Evolutionary conservation across 2,329 filamentous ascomycete species (phyloP), one percentile per base, ranked within the genome.

Genomic region (Apiospora pterosperma): DNA sequence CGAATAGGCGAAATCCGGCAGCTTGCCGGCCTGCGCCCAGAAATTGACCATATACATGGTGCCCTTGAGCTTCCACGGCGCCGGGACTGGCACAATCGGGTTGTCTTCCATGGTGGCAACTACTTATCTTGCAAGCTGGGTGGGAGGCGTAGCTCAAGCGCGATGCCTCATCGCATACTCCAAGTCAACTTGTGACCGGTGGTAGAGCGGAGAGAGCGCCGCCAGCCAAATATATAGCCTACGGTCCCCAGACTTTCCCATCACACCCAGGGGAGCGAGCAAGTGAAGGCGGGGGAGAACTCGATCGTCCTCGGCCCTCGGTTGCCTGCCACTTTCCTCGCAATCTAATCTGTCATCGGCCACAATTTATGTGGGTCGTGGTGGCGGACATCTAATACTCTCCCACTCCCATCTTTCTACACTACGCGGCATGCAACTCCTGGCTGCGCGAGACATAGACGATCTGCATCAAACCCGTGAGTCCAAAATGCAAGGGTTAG

Each of bases 21-120:
- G 75, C 8, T 74, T 68, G 21, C 67, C 67, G n/a, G 74, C 74
- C 10, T 73, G 68, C 3, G 75, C 76, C 75, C 77, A 82, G 70
- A 81, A 81, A 55, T 71, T 70, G 62, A 84, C 76, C 55, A 78
- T 71, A 71, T 82, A 84, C 59, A 81, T 72, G 16, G 80, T 79
- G 39, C 77, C 79, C 64, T 78, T 81, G 61, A 82, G 77, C 12
- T 74, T 76, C 82, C 82, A 85, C 0, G 81, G 80, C 0, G 79
- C 67, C 16, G 74, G 73, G 2, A 71, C 73, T 3, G 64, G 66
- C 4, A 67, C 66, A 36, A 73, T 69, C 3, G 68, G 68, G 10
- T 62, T 36, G 61, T 67, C 66, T 23, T 62, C 60, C 60, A 62
- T 62, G 36, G n/a, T 21, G 28, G n/a, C n/a, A n/a, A n/a, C n/a